Percentiles rank a stretch among this genome's conserved stretches.
These are phyloP conservation scores for Amanita pallidorosea DNA, from an alignment of 768 basidiomycete species.

Conservation along the genomic window DNA sequence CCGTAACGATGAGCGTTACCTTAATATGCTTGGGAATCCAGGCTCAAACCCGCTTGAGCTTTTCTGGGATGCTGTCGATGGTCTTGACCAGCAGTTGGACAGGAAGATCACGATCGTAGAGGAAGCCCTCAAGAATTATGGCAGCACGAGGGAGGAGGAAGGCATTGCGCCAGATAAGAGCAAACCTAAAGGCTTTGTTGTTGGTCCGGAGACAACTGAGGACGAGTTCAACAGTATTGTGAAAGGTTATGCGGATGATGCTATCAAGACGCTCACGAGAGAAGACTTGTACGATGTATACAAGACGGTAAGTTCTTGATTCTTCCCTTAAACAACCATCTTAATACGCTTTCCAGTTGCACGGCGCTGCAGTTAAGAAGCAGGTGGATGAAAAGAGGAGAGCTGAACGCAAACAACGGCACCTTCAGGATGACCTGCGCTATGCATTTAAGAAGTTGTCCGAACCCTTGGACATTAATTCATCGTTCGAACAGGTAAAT, in stretches of 20 bases:
- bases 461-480: conserved; percentile 66
- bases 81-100: conserved; percentile 77
- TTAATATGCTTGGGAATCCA: conserved; percentile 80
- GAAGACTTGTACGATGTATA: conserved; percentile 51
- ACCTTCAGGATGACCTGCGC: conserved; percentile 90
- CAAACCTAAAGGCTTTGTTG: conserved; percentile 24
- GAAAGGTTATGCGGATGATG: conserved; percentile 42
- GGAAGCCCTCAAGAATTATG: conserved; percentile 43
- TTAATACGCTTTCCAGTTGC: conserved; percentile 39
- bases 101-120: conserved; percentile 63
- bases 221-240: conserved; percentile 53
- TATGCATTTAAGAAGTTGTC: conserved; percentile 89
- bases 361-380: conserved; percentile 56
- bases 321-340: conserved; percentile 1
- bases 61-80: conserved; percentile 91
- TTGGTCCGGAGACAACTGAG: conserved; percentile 50
- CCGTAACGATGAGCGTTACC: conserved; percentile 72
- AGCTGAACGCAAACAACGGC: conserved; percentile 72
- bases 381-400: conserved; percentile 84
- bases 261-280: conserved; percentile 32
- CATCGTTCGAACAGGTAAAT: conserved; percentile 69
- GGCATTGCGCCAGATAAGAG: conserved; percentile 10
- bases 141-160: conserved; percentile 22
- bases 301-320: conserved; percentile 39
- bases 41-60: conserved; percentile 94